Base-by-base conservation (phyloP, 2,329 filamentous ascomycete species). In the Trematosphaeria pertusa region DNA sequence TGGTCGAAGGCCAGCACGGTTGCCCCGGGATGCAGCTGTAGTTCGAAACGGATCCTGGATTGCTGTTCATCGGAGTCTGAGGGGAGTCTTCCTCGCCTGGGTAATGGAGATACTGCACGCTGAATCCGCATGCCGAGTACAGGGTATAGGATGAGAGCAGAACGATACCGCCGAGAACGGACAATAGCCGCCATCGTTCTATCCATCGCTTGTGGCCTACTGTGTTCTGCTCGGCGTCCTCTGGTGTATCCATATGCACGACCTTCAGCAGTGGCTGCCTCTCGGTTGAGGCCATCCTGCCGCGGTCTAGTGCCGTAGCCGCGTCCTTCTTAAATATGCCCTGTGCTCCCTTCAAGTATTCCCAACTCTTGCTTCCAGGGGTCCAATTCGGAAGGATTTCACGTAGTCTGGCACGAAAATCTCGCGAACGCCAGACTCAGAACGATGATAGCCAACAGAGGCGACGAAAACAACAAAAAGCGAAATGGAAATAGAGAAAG, bases 11-110 rank as follows among this genome's bases (percentile, higher is more conserved):
- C 67, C 67, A 71, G 37, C 73, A 76, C 18, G 48, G 36, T 39
- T 75, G 68, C 5, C 61, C 62, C 2, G 73, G 74, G 46, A 55
- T 49, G 40, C 68, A 71, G 21, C 65, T 65, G 42, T 68, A 69
- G 21, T 62, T 69, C 3, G 54, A 62, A 2, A 43, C 18, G 5
- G 31, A 4, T 8, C 11, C n/a, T 10, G 37, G 11, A 12, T 2
- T 21, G 2, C 39, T 31, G 1, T 24, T n/a, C 12, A 12, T 20
- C 14, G 37, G 17, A 4, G 31, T 6, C 2, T 41, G 34, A 15
- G 14, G 15, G 10, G 41, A 3, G 14, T 14, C 19, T n/a, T 21
- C 20, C n/a, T n/a, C n/a, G n/a, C n/a, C n/a, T n/a, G n/a, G n/a
- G n/a, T n/a, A n/a, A n/a, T n/a, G n/a, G n/a, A n/a, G n/a, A n/a